Evolutionary conservation across 2,329 filamentous ascomycete species (phyloP).

Genomic region (Dryadomyces quercus-mongolicae): DNA sequence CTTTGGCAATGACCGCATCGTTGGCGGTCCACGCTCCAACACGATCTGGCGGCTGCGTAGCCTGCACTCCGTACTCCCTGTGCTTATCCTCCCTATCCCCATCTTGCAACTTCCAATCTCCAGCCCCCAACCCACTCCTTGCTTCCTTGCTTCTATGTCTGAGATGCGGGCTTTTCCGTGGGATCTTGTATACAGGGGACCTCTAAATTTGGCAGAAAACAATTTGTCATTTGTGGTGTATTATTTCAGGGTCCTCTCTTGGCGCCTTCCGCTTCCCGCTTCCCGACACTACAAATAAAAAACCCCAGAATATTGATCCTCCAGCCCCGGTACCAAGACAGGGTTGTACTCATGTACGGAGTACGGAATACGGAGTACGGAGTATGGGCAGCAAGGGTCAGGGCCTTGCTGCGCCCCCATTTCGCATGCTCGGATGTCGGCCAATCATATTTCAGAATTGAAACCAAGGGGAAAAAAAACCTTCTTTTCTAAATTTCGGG

Average conservation of each 20-base stretch:
- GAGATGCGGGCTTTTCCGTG: neutral
- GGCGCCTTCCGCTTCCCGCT: neutral
- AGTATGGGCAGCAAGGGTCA: neutral
- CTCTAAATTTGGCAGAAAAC: neutral
- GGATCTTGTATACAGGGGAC: neutral
- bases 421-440: neutral
- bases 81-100: neutral
- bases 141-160: neutral
- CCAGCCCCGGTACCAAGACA: neutral
- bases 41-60: neutral
- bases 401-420: slow-evolving; percentile 7
- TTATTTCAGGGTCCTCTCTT: neutral
- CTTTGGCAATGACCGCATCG: neutral
- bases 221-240: neutral
- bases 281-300: neutral
- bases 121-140: neutral
- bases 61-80: neutral
- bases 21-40: neutral
- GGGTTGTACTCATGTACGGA: neutral
- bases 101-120: neutral
- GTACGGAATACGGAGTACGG: neutral
- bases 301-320: neutral
- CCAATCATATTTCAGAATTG: neutral
- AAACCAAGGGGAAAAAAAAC: neutral
- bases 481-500: neutral